Conservation (phyloP, 2,329 filamentous ascomycete species). For the Fusarium sp. region DNA sequence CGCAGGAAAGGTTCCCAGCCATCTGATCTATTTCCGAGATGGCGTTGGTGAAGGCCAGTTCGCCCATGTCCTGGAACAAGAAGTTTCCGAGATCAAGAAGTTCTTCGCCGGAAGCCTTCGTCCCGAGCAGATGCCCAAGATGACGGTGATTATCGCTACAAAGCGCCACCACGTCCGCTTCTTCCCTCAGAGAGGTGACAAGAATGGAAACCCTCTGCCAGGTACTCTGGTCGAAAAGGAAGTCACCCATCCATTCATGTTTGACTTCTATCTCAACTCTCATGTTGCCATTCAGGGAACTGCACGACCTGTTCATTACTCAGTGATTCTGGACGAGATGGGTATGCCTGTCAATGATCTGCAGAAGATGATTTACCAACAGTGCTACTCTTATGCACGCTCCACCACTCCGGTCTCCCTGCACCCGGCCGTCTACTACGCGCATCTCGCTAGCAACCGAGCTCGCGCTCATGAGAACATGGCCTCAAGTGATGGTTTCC, state of each 20-base stretch:
- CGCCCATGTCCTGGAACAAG: slow-evolving; percentile 79
- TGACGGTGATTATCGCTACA: slow-evolving; percentile 88
- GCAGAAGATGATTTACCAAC: slow-evolving; percentile 91
- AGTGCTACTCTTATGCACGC: slow-evolving; percentile 92
- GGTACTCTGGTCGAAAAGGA: slow-evolving; percentile 90
- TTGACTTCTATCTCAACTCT: slow-evolving; percentile 80
- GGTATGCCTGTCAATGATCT: slow-evolving; percentile 74
- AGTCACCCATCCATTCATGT: slow-evolving; percentile 90
- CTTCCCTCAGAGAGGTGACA: slow-evolving; percentile 80
- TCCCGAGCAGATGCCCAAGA: slow-evolving; percentile 64
- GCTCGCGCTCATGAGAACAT: slow-evolving; percentile 78
- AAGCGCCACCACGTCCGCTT: slow-evolving; percentile 96
- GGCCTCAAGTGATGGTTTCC: slow-evolving; percentile 59
- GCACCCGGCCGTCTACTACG: slow-evolving; percentile 93
- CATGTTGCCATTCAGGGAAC: slow-evolving; percentile 90
- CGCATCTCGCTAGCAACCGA: slow-evolving; percentile 86
- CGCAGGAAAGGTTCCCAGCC: slow-evolving; percentile 63
- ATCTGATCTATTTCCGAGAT: slow-evolving; percentile 93
- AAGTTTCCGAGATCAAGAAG: slow-evolving; percentile 77
- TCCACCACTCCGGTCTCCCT: slow-evolving; percentile 93
- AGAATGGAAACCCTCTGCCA: slow-evolving; percentile 83
- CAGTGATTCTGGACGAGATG: slow-evolving; percentile 87
- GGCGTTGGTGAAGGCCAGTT: slow-evolving; percentile 93
- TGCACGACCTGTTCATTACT: slow-evolving; percentile 90
- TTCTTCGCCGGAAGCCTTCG: slow-evolving; percentile 60